These are phyloP conservation scores for Pichia paraexigua DNA, from an alignment of 805 yeast species.

Conservation along the genomic window DNA sequence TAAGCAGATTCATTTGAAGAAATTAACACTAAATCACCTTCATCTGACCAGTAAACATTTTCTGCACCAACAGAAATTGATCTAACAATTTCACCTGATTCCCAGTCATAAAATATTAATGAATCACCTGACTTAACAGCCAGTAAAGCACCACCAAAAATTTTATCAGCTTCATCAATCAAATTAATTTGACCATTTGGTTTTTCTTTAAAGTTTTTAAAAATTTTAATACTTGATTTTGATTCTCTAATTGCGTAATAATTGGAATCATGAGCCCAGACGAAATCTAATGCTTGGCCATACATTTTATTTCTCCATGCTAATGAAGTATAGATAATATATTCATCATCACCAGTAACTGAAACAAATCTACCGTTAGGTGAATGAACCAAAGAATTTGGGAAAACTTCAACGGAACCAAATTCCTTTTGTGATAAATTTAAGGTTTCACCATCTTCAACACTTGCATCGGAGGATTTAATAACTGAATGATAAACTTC, in stretches of 20 bases:
- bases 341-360: slow-evolving; percentile 97
- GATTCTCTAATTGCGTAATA: slow-evolving; percentile 77
- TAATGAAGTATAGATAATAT: slow-evolving; percentile 88
- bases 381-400: slow-evolving; percentile 79
- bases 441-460: slow-evolving; percentile 72
- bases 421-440: slow-evolving; percentile 79
- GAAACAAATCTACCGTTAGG: slow-evolving; percentile 97
- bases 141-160: slow-evolving; percentile 83
- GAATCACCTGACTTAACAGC: slow-evolving; percentile 81
- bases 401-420: slow-evolving; percentile 91
- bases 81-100: slow-evolving; percentile 71
- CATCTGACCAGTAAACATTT: slow-evolving; percentile 87
- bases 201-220: slow-evolving; percentile 79
- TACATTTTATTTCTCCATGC: slow-evolving; percentile 97
- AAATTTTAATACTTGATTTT: slow-evolving; percentile 55
- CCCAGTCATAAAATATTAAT: slow-evolving; percentile 92
- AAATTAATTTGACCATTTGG: slow-evolving; percentile 55
- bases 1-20: slow-evolving; percentile 65
- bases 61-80: slow-evolving; percentile 81
- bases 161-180: slow-evolving; percentile 65
- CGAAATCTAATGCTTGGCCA: slow-evolving; percentile 85
- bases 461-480: slow-evolving; percentile 51
- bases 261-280: slow-evolving; percentile 90
- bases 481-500: slow-evolving; percentile 82
- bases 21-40: slow-evolving; percentile 81